Base-by-base conservation (phyloP, 768 basidiomycete genomes). In the Lactarius vividus region DNA sequence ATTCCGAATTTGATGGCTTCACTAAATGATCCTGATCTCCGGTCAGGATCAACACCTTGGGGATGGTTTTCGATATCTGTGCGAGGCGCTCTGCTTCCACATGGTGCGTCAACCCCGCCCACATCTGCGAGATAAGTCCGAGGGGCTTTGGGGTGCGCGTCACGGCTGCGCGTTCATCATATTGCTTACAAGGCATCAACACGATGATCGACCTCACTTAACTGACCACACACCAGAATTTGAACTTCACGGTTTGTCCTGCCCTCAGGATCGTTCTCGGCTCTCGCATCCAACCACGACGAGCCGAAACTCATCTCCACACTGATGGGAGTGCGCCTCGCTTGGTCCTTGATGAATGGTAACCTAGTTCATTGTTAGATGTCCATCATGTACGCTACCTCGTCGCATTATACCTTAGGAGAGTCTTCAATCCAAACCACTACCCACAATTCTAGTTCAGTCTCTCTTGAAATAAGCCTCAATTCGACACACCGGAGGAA, bases 41-140 rank as follows among this genome's bases (percentile, higher is more conserved):
- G 0, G 87, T 88, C n/a, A 91, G 71, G 60, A 84, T 86, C 37
- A 81, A 70, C 8, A 91, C 80, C 72, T 90, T 91, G 11, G 89
- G 87, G 26, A 92, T 82, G 4, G 78, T 76, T 0, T 74, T 72
- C 0, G 85, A 83, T 54, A 81, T 79, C 35, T 65, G 59, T 2
- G 61, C 67, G 15, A 80, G 72, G 2, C 75, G 73, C 2, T 71
- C 72, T 0, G 77, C 71, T 7, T 72, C 68, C 44, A 91, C 85
- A 61, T 81, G 72, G 72, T 93, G 91, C 0, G 86, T 88, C 0
- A 89, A 68, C 0, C 71, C 86, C 1, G 92, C 89, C 16, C 77
- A 79, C 84, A 89, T 86, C 74, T 94, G 93, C 11, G 88, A 91
- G 20, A 94, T 63, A 31, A 83, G 76, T 0, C 92, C 92, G n/a